Conservation (phyloP, 352 stramenopile genomes). For the Pythium volutum region DNA sequence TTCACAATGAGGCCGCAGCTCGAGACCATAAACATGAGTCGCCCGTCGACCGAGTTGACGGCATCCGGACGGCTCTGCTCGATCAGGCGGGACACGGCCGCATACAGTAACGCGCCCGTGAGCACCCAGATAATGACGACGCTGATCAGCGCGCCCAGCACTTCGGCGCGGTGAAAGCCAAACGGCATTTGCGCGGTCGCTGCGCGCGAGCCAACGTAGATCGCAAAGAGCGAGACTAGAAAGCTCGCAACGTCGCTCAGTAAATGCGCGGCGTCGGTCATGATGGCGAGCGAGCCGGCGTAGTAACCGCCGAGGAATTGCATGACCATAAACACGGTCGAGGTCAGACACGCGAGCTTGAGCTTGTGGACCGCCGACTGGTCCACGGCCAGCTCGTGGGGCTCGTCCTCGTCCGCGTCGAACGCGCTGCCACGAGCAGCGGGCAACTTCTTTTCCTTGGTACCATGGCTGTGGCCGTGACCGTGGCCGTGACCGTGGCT, state of each 20-base stretch:
- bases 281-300: slow-evolving; percentile 93
- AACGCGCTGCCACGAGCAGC: neutral
- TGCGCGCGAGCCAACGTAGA: slow-evolving; percentile 63
- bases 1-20: slow-evolving; percentile 94
- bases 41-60: slow-evolving; percentile 84
- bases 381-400: slow-evolving; percentile 27
- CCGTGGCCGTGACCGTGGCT: slow-evolving; percentile 28
- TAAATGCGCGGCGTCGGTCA: slow-evolving; percentile 86
- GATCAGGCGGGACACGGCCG: slow-evolving; percentile 87
- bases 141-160: slow-evolving; percentile 93
- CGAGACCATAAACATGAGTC: slow-evolving; percentile 94
- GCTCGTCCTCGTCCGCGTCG: slow-evolving; percentile 13
- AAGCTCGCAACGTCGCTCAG: slow-evolving; percentile 82
- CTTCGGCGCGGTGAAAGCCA: slow-evolving; percentile 96
- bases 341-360: slow-evolving; percentile 73
- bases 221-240: slow-evolving; percentile 76
- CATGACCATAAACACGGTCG: slow-evolving; percentile 93
- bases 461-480: slow-evolving; percentile 31
- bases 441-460: slow-evolving; percentile 15
- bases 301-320: slow-evolving; percentile 94
- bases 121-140: slow-evolving; percentile 94
- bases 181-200: slow-evolving; percentile 84
- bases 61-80: slow-evolving; percentile 34
- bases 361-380: slow-evolving; percentile 65
- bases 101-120: slow-evolving; percentile 88